Evolutionary conservation across 2,329 filamentous ascomycete species (phyloP).

Genomic region (Fusarium sp.): DNA sequence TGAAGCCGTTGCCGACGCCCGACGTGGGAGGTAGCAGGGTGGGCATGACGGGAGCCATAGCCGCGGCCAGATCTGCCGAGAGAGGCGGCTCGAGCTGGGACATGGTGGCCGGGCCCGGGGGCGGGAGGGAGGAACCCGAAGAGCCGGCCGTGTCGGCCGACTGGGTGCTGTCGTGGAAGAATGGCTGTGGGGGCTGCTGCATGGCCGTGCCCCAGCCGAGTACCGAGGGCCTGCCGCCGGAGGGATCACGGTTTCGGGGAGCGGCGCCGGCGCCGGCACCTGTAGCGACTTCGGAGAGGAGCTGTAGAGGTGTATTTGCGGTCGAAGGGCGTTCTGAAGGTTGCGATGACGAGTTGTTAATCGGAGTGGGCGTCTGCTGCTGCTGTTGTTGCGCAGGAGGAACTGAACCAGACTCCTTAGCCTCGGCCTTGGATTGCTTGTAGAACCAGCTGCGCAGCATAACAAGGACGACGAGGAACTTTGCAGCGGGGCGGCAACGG

Average conservation of each 20-base stretch:
- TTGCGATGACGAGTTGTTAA: slow-evolving; percentile 28
- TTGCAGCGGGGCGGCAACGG: slow-evolving; percentile 73
- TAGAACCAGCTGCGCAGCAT: slow-evolving; percentile 80
- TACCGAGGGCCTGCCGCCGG: slow-evolving; percentile 30
- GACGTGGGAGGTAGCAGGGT: slow-evolving; percentile 20
- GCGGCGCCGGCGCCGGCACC: slow-evolving; percentile 50
- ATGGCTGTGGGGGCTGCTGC: slow-evolving; percentile 48
- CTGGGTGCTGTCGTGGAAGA: slow-evolving; percentile 51
- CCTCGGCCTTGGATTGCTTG: slow-evolving; percentile 56
- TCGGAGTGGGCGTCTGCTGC: slow-evolving; percentile 21
- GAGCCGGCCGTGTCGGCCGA: slow-evolving; percentile 33
- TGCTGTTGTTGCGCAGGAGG: slow-evolving; percentile 17
- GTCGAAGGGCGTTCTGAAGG: slow-evolving; percentile 39
- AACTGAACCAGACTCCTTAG: slow-evolving; percentile 24
- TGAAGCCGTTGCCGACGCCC: slow-evolving; percentile 23
- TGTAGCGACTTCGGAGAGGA: slow-evolving; percentile 69
- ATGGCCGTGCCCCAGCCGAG: slow-evolving; percentile 37
- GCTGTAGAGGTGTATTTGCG: slow-evolving; percentile 66
- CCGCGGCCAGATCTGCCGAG: slow-evolving; percentile 40
- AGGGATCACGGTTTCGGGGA: slow-evolving; percentile 24
- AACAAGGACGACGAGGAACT: slow-evolving; percentile 77
- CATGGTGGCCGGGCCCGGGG: slow-evolving; percentile 7
- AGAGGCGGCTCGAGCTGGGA: slow-evolving; percentile 29
- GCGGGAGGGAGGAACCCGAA: background rate
- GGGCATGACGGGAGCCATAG: slow-evolving; percentile 44